phyloP scores from a whole-genome alignment of 768 basidiomycete species.

The Hortiboletus campestris region DNA sequence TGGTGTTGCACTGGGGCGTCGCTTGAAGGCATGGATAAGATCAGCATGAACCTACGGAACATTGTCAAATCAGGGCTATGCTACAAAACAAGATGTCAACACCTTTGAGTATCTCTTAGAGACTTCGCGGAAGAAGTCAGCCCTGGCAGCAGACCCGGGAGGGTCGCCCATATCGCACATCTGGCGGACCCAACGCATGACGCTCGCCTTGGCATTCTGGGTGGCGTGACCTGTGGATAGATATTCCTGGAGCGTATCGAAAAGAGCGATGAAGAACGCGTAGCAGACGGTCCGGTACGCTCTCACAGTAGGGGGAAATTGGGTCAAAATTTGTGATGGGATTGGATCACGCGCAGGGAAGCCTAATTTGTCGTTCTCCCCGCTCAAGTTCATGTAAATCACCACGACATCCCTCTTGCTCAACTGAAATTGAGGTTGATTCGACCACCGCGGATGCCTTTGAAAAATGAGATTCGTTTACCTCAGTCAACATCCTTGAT shows the following conservation, averaged over 20 bases:
- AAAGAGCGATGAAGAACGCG: conserved; percentile 16
- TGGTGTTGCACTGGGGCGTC: background rate
- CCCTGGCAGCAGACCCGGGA: background rate
- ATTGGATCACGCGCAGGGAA: conserved; percentile 17
- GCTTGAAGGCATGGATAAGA: background rate
- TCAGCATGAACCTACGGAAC: background rate
- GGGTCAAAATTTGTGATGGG: conserved; percentile 13
- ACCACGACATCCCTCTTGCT: conserved; percentile 14
- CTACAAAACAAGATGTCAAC: background rate
- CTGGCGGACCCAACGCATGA: background rate
- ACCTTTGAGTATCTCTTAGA: background rate
- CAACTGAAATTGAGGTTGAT: conserved; percentile 6
- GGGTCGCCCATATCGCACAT: conserved; percentile 8
- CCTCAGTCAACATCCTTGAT: conserved; percentile 14
- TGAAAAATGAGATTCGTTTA: background rate
- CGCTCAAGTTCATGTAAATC: conserved; percentile 16
- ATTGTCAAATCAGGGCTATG: background rate
- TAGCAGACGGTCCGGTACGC: conserved; percentile 7
- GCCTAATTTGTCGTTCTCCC: background rate
- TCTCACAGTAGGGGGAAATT: background rate
- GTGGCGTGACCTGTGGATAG: background rate
- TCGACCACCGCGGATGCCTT: background rate
- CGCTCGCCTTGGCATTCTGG: background rate
- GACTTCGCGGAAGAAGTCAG: background rate
- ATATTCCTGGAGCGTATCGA: background rate